Conservation (phyloP, 108 stramenopile species). For the Asterionellopsis glacialis region DNA sequence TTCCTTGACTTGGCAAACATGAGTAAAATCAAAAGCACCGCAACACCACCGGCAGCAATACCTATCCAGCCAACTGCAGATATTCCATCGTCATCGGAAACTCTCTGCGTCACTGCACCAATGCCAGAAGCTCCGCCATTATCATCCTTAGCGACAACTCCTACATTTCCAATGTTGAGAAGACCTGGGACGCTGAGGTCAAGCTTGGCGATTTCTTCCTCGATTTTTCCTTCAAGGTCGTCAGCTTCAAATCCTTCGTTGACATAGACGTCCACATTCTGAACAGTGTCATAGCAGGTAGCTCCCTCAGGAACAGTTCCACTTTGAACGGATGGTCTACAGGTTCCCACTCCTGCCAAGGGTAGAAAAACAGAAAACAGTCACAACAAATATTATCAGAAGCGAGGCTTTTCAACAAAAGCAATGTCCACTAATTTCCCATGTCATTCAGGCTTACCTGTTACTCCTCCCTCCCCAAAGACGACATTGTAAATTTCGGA, state of each 20-base stretch:
- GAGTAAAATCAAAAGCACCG: slow-evolving; percentile 23
- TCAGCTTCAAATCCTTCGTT: not conserved
- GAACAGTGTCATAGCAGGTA: not conserved
- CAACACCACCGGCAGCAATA: slow-evolving; percentile 22
- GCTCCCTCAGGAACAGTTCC: not conserved
- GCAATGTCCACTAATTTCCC: too few relatives aligned
- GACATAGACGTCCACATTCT: not conserved
- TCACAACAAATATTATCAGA: not conserved
- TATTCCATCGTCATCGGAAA: not conserved
- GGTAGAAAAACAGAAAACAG: not conserved
- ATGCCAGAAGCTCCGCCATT: not conserved
- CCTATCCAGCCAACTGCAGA: slow-evolving; percentile 2
- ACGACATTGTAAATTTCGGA: not conserved
- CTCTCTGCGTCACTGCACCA: not conserved
- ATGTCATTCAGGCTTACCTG: not conserved
- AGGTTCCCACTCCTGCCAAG: not conserved
- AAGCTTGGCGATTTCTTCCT: not conserved
- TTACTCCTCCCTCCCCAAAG: not conserved
- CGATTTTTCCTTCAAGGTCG: not conserved
- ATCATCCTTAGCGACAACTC: not conserved
- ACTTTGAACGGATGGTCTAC: too few relatives aligned
- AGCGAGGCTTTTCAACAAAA: not conserved
- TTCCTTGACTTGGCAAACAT: slow-evolving; percentile 17
- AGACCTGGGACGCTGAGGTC: not conserved
- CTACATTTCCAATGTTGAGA: not conserved